Conservation (phyloP, 2,329 filamentous ascomycete genomes). For the Hypoxylon sp. region DNA sequence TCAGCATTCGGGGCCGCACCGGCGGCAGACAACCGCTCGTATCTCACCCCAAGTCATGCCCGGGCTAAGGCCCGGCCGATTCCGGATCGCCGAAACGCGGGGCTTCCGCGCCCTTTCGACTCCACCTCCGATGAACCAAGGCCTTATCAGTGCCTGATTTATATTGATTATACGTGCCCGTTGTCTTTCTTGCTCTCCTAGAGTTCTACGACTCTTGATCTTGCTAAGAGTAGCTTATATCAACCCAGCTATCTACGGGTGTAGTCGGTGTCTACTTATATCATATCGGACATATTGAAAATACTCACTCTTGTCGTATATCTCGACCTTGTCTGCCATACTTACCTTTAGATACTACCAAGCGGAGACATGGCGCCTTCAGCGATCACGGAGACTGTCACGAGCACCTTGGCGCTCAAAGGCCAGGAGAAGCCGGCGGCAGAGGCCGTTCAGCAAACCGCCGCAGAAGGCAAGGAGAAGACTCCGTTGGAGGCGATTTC, state of each 20-base stretch:
- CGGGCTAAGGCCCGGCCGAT: constrained; percentile 14
- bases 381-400: constrained; percentile 40
- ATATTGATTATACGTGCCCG: not conserved
- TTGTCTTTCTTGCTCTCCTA: not conserved
- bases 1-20: constrained; percentile 5
- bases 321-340: too few species aligned
- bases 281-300: not conserved
- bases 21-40: constrained; percentile 6
- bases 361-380: constrained; percentile 45
- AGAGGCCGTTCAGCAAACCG: constrained; percentile 11
- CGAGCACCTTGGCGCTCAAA: constrained; percentile 29
- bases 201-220: not conserved
- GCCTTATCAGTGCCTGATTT: not conserved
- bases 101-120: constrained; percentile 6
- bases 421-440: constrained; percentile 25
- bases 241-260: too few species aligned
- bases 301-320: not conserved
- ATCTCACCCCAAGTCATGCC: constrained; percentile 2
- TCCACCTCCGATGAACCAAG: not conserved
- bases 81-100: constrained; percentile 20
- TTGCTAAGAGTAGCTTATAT: not conserved
- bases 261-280: not conserved
- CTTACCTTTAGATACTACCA: constrained; percentile 11
- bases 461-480: constrained; percentile 35
- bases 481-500: constrained; percentile 50